Evolutionary conservation across 345 rosid species (phyloP).

Genomic region (Microthlaspi erraticum): DNA sequence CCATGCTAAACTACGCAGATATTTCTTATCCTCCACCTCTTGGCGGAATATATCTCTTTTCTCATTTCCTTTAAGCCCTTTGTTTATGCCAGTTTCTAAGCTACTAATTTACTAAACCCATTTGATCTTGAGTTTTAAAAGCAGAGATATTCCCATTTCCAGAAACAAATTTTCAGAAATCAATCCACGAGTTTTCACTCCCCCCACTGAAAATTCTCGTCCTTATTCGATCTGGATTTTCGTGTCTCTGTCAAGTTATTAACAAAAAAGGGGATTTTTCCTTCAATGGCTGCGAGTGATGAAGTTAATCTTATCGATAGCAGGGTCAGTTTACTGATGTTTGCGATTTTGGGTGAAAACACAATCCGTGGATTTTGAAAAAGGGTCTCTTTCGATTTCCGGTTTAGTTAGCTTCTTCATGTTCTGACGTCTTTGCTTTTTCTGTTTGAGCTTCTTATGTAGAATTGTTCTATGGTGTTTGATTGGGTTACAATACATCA

Average conservation of each 20-base stretch:
- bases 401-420: constrained; percentile 21
- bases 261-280: not conserved
- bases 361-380: constrained; percentile 25
- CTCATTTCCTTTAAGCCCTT: not conserved
- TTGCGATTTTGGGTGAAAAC: constrained; percentile 2
- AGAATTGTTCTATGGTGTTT: constrained; percentile 17
- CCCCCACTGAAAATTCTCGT: not conserved
- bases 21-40: constrained; percentile 44
- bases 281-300: constrained; percentile 72
- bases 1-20: constrained; percentile 35
- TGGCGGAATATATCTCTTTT: constrained; percentile 22
- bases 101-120: constrained; percentile 29
- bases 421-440: constrained; percentile 16
- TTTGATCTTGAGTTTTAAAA: constrained; percentile 25
- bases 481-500: constrained; percentile 31
- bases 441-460: constrained; percentile 31
- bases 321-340: constrained; percentile 52
- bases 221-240: constrained; percentile 39
- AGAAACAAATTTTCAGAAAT: not conserved
- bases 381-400: constrained; percentile 40
- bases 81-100: constrained; percentile 20
- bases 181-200: constrained; percentile 22
- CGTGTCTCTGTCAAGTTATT: constrained; percentile 12
- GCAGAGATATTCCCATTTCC: constrained; percentile 24
- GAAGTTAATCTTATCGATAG: constrained; percentile 74